phyloP scores from a whole-genome alignment of 2,329 filamentous ascomycete genomes.

The Fusarium metavorans region DNA sequence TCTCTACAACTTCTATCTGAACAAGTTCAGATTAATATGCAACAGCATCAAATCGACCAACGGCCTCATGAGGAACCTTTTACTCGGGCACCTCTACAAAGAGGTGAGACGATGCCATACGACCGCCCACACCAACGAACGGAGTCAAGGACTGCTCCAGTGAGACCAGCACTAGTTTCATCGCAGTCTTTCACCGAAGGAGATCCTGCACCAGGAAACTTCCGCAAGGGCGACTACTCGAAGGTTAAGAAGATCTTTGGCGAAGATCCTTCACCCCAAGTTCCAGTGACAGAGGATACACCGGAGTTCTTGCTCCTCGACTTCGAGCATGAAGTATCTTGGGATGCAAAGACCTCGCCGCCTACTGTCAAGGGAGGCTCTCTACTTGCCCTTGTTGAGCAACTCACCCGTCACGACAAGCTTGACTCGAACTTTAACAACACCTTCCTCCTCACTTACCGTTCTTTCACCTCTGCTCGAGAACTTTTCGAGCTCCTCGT shows the following conservation, averaged over 20 bases:
- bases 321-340: constrained; percentile 88
- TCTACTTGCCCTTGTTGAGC: constrained; percentile 88
- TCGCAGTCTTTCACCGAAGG: constrained; percentile 76
- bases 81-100: constrained; percentile 64
- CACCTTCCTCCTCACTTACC: constrained; percentile 96
- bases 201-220: constrained; percentile 62
- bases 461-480: constrained; percentile 90
- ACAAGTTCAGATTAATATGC: constrained; percentile 72
- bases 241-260: constrained; percentile 77
- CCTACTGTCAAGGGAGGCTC: constrained; percentile 90
- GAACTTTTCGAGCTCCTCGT: constrained; percentile 95
- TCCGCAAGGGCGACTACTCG: constrained; percentile 70
- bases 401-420: constrained; percentile 95
- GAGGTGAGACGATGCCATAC: constrained; percentile 70
- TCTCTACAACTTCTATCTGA: constrained; percentile 90
- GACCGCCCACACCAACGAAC: constrained; percentile 66
- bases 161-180: constrained; percentile 61
- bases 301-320: constrained; percentile 89
- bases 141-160: constrained; percentile 62
- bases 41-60: constrained; percentile 56
- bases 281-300: constrained; percentile 75
- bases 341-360: constrained; percentile 83
- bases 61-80: constrained; percentile 60
- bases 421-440: constrained; percentile 96
- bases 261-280: constrained; percentile 68